Evolutionary conservation across 2,329 filamentous ascomycete species (phyloP), one percentile per base, ranked within the genome.

Genomic region (Septoria petroselini): DNA sequence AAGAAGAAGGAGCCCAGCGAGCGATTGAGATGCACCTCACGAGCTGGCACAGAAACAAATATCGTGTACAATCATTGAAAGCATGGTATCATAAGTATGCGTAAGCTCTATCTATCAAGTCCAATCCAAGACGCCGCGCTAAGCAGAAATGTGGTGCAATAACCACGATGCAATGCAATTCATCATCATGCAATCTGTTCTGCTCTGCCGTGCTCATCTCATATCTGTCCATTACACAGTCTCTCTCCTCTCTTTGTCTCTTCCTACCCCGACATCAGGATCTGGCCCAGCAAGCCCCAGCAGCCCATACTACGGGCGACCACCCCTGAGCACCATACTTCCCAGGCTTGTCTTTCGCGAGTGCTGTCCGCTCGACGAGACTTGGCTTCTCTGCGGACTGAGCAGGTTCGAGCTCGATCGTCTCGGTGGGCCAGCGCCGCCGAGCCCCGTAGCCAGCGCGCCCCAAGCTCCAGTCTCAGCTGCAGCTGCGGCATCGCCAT

Each of bases 401-500:
- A 46, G 21, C 8, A 30, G 12, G 15, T 46, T 37, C 11, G 33
- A 37, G 21, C 42, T 46, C 21, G 42, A 46, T 7, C 33, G 21
- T 25, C 19, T 31, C 2, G 35, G 15, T 29, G 43, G 7, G 3
- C 29, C 42, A 11, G 23, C 40, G 15, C 46, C 38, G 19, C 8
- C 14, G n/a, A 41, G 30, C 14, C 31, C 39, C 21, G 27, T 34
- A 9, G 46, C 46, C 23, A 48, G 23, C n/a, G 46, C 31, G 4
- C 46, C 46, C 21, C 29, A 42, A 6, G 46, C 29, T n/a, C 14
- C 34, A 8, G 39, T 30, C 30, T 42, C 39, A 34, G 46, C 21
- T 11, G 46, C 19, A 21, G 38, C 45, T 7, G 29, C 61, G n/a
- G 39, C 53, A 45, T 80, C 79, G 17, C 69, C 72, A 33, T 80